A percentile compares a stretch with the other conserved stretches of the same genome.
Conservation (phyloP, 1,284 basidiomycete species). For the Fistulinella cinereoalba region DNA sequence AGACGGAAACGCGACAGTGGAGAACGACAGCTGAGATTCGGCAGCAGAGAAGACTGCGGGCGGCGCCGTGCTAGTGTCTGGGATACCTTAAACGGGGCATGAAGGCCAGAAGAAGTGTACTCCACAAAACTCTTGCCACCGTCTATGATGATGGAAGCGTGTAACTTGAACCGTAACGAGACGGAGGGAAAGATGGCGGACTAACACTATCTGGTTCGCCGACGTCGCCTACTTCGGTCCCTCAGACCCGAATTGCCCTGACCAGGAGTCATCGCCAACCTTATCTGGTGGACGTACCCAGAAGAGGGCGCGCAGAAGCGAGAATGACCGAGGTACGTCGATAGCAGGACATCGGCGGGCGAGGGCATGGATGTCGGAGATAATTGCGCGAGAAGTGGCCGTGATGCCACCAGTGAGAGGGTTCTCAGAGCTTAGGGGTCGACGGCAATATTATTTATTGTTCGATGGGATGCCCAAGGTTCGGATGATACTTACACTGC, state of each 20-base stretch:
- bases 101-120: conserved; percentile 56
- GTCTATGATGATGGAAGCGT: conserved; percentile 40
- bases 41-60: conserved; percentile 35
- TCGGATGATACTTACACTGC: conserved; percentile 23
- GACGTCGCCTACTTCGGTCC: conserved; percentile 71
- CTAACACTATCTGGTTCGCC: conserved; percentile 75
- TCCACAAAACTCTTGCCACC: conserved; percentile 71
- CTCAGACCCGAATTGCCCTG: conserved; percentile 57
- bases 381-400: conserved; percentile 65
- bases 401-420: conserved; percentile 71
- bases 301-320: conserved; percentile 56
- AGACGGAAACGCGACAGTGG: conserved; percentile 37
- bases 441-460: conserved; percentile 7
- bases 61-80: conserved; percentile 32
- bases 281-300: conserved; percentile 40
- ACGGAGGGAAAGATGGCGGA: conserved; percentile 46
- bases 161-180: neutral
- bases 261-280: conserved; percentile 37
- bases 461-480: neutral
- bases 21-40: conserved; percentile 23
- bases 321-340: conserved; percentile 62
- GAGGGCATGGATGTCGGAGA: conserved; percentile 63
- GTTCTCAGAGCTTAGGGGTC: conserved; percentile 60
- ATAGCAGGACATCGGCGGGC: conserved; percentile 55
- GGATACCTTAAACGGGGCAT: conserved; percentile 27